These are phyloP conservation scores for Rubia tinctorum DNA, from an alignment of 305 asterid genomes.

Conservation along the genomic window DNA sequence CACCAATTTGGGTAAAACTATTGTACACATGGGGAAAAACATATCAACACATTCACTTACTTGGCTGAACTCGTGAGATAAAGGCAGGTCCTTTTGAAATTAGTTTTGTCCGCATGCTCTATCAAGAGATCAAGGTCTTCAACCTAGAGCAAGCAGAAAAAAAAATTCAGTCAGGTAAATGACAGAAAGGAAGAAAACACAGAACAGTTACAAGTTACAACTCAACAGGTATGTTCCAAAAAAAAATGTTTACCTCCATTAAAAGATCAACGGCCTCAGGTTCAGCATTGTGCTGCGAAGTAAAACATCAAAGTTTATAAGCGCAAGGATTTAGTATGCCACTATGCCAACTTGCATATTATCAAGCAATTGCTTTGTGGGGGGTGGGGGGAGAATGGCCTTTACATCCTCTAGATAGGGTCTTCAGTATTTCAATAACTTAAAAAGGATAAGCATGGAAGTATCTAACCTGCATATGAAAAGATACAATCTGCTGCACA, in stretches of 20 bases:
- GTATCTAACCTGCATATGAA: conserved; percentile 82
- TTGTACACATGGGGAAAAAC: not conserved
- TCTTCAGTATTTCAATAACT: not conserved
- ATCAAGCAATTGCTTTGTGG: not conserved
- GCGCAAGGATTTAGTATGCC: not conserved
- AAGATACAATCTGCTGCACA: conserved; percentile 90
- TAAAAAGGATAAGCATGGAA: not conserved
- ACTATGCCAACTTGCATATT: conserved; percentile 1
- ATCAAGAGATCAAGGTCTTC: conserved; percentile 90
- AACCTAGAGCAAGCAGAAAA: conserved; percentile 47
- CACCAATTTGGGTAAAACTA: not conserved
- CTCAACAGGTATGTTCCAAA: not conserved
- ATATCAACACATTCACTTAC: conserved; percentile 37
- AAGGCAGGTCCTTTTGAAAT: conserved; percentile 81
- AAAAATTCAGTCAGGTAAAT: not conserved
- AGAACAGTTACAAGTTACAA: not conserved
- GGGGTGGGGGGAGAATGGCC: no score
- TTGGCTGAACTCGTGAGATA: conserved; percentile 88
- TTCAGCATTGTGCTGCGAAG: conserved; percentile 95
- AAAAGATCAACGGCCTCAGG: conserved; percentile 99
- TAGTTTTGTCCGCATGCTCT: conserved; percentile 73
- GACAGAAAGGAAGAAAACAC: not conserved
- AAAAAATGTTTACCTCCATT: conserved; percentile 70
- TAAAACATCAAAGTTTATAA: not conserved
- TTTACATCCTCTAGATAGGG: not conserved